These are phyloP conservation scores for Biscogniauxia marginata DNA, from an alignment of 2,329 filamentous ascomycete species.

Conservation along the genomic window DNA sequence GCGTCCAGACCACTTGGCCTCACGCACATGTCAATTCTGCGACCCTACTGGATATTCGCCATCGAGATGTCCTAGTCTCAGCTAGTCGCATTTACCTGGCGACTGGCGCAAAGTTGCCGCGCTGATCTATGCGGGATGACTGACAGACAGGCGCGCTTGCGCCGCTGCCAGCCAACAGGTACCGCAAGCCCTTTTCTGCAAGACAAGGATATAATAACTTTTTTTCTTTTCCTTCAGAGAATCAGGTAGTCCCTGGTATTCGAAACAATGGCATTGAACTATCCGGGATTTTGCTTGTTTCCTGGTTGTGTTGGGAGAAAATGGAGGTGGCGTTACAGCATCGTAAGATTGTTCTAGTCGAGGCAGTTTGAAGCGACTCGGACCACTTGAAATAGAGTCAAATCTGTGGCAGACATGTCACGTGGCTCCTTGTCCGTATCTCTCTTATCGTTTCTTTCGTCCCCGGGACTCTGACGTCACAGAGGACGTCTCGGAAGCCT, in stretches of 20 bases:
- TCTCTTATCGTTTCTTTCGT: conserved; percentile 11
- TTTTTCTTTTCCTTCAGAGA: too few species aligned
- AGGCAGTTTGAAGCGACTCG: conserved; percentile 4
- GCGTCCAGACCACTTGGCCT: neutral
- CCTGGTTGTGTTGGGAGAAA: too few species aligned
- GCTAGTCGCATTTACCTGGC: too few species aligned
- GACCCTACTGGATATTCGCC: too few species aligned
- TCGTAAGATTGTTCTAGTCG: neutral
- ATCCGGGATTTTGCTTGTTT: too few species aligned
- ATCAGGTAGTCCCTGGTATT: too few species aligned
- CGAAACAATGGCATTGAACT: too few species aligned
- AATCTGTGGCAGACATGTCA: conserved; percentile 11
- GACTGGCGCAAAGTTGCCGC: conserved; percentile 10
- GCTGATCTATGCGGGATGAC: too few species aligned
- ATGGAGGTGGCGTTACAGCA: conserved; percentile 4
- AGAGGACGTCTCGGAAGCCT: neutral
- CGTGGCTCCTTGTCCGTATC: conserved; percentile 20
- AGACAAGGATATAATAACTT: too few species aligned
- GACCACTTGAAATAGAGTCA: conserved; percentile 3
- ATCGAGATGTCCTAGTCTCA: too few species aligned
- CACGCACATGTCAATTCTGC: neutral
- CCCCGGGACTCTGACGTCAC: conserved; percentile 18
- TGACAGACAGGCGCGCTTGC: conserved; percentile 15
- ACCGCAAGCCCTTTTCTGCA: neutral
- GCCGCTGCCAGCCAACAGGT: conserved; percentile 3